Base-by-base conservation (phyloP, 1,284 basidiomycete genomes). In the Boletus coffeatus region DNA sequence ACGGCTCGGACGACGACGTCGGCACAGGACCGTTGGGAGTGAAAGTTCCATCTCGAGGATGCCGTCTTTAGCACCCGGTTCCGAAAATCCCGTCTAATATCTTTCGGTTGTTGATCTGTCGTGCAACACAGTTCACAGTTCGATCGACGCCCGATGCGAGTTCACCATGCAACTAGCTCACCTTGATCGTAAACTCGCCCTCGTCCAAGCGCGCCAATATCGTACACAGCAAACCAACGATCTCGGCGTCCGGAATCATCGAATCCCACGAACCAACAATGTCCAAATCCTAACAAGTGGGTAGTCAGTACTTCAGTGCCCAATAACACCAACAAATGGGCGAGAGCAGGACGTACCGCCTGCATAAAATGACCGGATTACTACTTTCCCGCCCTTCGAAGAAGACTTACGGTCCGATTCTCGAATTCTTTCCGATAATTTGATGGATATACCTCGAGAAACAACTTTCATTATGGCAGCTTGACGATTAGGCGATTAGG, bases 331-430 rank as follows among this genome's bases (percentile, higher is more conserved):
- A 29, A 16, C 50, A 16, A 5, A 10, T 25, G 14, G 14, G 9
- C 14, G 14, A 21, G 21, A 21, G 21, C 21, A 21, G 4, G 9
- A 81, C 88, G 71, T 69, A 96, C 94, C 67, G 96, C 98, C 79
- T 99, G 96, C 74, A 94, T 96, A 75, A 99, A 99, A 99, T 96
- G 64, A 96, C 96, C 1, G 97, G 96, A 72, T 92, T 96, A 77
- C 25, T 25, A 3, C 2, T 25, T 25, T 25, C 25, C 25, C 25
- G 25, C 25, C 25, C 25, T 25, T 25, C 25, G 25, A 25, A 25
- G 25, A 25, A 25, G 3, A 25, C 25, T 25, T 25, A 25, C 3
- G 25, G 3, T 25, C 25, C 25, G 25, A 25, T 25, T 25, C 25
- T 25, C 25, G 25, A 25, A 3, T 25, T 25, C 25, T 25, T 25